Conservation (phyloP, 2,329 filamentous ascomycete genomes). For the Stachybotrys echinatus region DNA sequence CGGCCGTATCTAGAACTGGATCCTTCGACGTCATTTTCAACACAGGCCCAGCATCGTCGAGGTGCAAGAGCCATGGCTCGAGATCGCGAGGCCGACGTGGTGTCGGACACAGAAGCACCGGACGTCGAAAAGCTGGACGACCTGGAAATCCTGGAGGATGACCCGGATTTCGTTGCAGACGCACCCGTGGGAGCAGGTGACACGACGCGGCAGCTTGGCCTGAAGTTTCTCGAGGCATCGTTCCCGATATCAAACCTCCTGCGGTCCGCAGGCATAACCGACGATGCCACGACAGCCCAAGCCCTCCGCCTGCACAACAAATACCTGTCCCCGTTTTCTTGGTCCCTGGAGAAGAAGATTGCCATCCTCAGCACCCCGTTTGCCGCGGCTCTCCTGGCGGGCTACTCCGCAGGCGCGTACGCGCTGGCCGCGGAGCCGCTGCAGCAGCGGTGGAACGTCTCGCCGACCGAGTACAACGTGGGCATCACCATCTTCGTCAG, state of each 20-base stretch:
- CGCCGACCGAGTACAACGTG: conserved; percentile 48
- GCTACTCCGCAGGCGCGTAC: conserved; percentile 60
- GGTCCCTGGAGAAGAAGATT: conserved; percentile 11
- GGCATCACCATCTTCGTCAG: conserved; percentile 60
- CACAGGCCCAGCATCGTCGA: background rate
- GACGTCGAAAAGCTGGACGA: background rate
- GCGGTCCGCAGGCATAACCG: background rate
- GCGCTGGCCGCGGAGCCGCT: conserved; percentile 52
- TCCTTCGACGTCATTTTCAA: background rate
- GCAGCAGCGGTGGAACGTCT: conserved; percentile 50
- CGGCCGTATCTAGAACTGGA: too few species aligned
- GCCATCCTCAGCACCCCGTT: conserved; percentile 15
- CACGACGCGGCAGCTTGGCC: background rate
- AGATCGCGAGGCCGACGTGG: background rate
- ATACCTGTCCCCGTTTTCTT: conserved; percentile 2
- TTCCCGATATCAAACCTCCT: background rate
- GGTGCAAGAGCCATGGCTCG: background rate
- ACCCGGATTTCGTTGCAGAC: background rate
- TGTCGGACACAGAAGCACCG: background rate
- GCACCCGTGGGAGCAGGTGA: background rate
- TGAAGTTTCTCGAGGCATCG: background rate
- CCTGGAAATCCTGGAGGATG: background rate
- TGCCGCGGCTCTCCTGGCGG: conserved; percentile 51
- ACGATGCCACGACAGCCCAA: background rate
- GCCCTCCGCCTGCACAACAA: background rate